Evolutionary conservation across 371 early-diverging fungal genomes (phyloP).

Genomic region (Catenaria anguillulae): DNA sequence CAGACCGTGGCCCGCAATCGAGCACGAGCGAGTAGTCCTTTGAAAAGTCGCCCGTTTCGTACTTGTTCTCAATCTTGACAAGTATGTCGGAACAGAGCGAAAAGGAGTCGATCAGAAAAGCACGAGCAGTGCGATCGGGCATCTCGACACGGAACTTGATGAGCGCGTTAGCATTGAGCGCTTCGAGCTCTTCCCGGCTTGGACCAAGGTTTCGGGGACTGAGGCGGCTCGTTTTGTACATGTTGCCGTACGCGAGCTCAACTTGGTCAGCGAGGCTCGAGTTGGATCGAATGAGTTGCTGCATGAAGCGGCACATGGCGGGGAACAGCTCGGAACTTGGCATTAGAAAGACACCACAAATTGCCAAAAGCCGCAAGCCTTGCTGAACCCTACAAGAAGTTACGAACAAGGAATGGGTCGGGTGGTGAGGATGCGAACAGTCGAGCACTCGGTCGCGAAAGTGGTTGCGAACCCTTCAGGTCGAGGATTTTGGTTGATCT

Average conservation of each 20-base stretch:
- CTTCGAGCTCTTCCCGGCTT: not conserved
- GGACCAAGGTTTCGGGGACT: not conserved
- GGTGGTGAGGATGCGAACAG: too few relatives aligned
- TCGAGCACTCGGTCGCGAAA: too few relatives aligned
- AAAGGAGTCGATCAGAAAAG: constrained; percentile 1
- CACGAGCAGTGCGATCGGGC: not conserved
- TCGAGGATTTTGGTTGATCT: not conserved
- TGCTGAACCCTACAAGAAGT: not conserved
- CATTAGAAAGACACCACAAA: not conserved
- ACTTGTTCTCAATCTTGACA: not conserved
- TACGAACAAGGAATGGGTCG: too few relatives aligned
- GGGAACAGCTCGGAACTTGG: not conserved
- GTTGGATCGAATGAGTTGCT: not conserved
- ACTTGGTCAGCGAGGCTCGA: not conserved
- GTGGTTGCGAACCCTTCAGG: not conserved
- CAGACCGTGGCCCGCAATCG: not conserved
- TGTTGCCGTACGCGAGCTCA: not conserved
- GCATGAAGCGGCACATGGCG: not conserved
- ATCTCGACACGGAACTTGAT: not conserved
- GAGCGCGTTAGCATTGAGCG: not conserved
- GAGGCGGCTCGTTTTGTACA: not conserved
- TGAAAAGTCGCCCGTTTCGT: not conserved
- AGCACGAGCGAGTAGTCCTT: not conserved
- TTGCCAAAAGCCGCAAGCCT: not conserved
- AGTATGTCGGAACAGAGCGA: not conserved